Evolutionary conservation across 495 filamentous ascomycete genomes (phyloP).

Genomic region (Jackrogersella minutella): DNA sequence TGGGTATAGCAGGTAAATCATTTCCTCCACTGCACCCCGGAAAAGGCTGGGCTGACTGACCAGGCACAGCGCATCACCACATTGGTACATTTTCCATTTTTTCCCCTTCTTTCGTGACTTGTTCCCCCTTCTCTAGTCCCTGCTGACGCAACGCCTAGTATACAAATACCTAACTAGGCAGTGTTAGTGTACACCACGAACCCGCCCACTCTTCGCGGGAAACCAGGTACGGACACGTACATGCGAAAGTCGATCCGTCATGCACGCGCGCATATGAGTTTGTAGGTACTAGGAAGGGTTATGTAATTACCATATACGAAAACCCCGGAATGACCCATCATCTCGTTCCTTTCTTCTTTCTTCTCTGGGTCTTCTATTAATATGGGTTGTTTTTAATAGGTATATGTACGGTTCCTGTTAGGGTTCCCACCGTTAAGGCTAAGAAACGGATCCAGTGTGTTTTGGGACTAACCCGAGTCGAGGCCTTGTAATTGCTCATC

Average conservation of each 20-base stretch:
- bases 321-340: background rate
- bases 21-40: conserved; percentile 24
- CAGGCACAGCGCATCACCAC: conserved; percentile 4
- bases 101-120: too few relatives aligned
- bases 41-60: conserved; percentile 4
- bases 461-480: too few relatives aligned
- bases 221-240: conserved; percentile 20
- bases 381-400: too few relatives aligned
- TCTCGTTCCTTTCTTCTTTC: background rate
- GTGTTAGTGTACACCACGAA: background rate
- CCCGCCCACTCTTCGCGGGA: background rate
- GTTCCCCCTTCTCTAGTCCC: background rate
- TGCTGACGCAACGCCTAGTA: background rate
- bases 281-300: background rate
- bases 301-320: conserved; percentile 1
- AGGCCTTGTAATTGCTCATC: too few relatives aligned
- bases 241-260: background rate
- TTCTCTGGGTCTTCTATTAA: too few relatives aligned
- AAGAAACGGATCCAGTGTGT: too few relatives aligned
- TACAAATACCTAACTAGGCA: background rate
- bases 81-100: conserved; percentile 7
- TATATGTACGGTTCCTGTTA: too few relatives aligned
- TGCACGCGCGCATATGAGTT: conserved; percentile 1
- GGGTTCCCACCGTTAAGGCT: too few relatives aligned
- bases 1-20: background rate